Evolutionary conservation across 106 monocot genomes (phyloP), one percentile per base, ranked within the genome.

Genomic region (Xerophyta viscosa): DNA sequence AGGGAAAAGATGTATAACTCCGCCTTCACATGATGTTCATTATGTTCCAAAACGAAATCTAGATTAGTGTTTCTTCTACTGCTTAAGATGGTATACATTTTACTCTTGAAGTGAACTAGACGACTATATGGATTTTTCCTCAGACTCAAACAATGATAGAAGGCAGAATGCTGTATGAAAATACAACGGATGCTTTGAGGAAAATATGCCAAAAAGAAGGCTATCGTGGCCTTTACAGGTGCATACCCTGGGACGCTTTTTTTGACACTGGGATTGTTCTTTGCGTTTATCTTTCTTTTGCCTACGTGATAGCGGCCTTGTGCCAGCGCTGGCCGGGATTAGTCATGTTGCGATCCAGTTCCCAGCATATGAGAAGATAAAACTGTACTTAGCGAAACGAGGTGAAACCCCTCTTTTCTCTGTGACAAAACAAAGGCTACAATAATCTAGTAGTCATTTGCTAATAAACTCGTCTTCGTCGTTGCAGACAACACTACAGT

Each of bases 301-400:
- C 1, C 6, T 2, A n/a, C 39, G 10, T 7, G 43, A 66, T 60
- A 86, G 92, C 58, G 92, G 87, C 64, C 92, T 92, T 68, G 64
- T 87, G 44, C 92, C 92, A 52, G 87, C 92, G 29, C 62, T 92
- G 63, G 87, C 77, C 0, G 92, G 92, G 58, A 80, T 92, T 18
- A 83, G 87, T 49, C 92, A 92, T 69, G 92, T 92, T 52, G 92
- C 87, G 12, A 92, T 92, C 50, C 92, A 92, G 71, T 92, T 92
- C 51, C 92, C 92, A 26, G 37, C 70, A n/a, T 92, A 92, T 49
- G 92, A 92, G 47, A 92, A 80, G 52, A 76, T 87, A 22, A 92
- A 92, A 72, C 15, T 48, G 26, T 77, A 83, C 64, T 65, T 87
- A 24, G 87, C 87, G 25, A 55, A 68, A 29, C 57, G 67, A 83